phyloP scores from a whole-genome alignment of 2,329 filamentous ascomycete genomes.

The Sclerotinia minor region DNA sequence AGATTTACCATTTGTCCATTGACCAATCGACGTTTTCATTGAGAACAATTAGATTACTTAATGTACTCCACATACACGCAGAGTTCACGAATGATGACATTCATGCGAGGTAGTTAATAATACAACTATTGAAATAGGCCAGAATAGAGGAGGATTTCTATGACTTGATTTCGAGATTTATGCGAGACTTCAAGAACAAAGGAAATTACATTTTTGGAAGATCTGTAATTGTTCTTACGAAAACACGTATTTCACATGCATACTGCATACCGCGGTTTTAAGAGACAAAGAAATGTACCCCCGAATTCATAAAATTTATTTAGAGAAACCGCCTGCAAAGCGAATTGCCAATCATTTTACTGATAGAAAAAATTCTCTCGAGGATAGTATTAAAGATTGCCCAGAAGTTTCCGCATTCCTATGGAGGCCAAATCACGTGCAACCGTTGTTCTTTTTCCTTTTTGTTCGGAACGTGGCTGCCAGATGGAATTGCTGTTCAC shows the following conservation, averaged over 20 bases:
- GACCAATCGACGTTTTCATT: slow-evolving; percentile 1
- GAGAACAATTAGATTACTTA: not conserved
- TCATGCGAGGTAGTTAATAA: not conserved
- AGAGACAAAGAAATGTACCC: not conserved
- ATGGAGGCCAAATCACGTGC: not conserved
- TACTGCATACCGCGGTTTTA: not conserved
- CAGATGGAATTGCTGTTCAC: no score
- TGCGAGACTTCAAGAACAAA: not conserved
- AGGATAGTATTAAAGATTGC: no score
- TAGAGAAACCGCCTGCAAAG: not conserved
- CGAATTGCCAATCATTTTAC: not conserved
- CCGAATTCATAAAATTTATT: not conserved
- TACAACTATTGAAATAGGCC: not conserved
- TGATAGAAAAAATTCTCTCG: not conserved
- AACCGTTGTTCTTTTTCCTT: not conserved
- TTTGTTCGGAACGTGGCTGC: no score
- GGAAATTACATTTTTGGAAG: not conserved
- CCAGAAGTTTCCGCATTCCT: not conserved
- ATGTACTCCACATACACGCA: not conserved
- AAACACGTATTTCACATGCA: not conserved
- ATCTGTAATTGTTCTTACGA: not conserved
- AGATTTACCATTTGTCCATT: slow-evolving; percentile 4
- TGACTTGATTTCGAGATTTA: not conserved
- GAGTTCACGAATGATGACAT: not conserved
- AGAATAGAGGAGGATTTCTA: not conserved